These are phyloP conservation scores for Colletotrichum trifolii DNA, from an alignment of 2,329 filamentous ascomycete genomes.

Conservation along the genomic window DNA sequence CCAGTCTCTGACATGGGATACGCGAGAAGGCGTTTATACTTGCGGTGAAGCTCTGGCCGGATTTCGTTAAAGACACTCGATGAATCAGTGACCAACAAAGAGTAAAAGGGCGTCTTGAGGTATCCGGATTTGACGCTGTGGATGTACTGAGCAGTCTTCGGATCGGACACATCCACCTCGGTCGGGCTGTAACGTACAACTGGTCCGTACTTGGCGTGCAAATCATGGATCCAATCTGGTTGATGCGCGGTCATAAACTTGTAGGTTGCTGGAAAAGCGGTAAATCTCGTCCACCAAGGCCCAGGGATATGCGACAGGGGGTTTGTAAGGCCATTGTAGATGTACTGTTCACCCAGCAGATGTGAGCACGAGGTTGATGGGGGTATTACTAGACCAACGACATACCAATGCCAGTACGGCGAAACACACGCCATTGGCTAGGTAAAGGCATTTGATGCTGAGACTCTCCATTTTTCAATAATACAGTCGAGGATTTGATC, in stretches of 20 bases:
- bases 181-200: conserved; percentile 24
- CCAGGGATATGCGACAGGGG: conserved; percentile 18
- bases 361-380: no score
- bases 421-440: no score
- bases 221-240: conserved; percentile 17
- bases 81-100: conserved; percentile 28
- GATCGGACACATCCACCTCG: conserved; percentile 38
- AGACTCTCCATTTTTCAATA: no score
- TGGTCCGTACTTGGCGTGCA: conserved; percentile 32
- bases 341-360: not conserved
- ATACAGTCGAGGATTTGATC: no score
- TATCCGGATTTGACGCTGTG: conserved; percentile 20
- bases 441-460: no score
- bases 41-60: conserved; percentile 41
- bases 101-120: conserved; percentile 26
- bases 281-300: conserved; percentile 27
- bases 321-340: conserved; percentile 24
- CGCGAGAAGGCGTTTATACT: conserved; percentile 54
- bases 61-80: conserved; percentile 30
- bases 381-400: no score
- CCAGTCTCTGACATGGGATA: conserved; percentile 52
- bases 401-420: no score
- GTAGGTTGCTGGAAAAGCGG: conserved; percentile 11
- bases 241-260: conserved; percentile 10
- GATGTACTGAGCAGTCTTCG: conserved; percentile 45